Conservation (phyloP, 768 basidiomycete genomes). For the Tricholoma flavovirens region DNA sequence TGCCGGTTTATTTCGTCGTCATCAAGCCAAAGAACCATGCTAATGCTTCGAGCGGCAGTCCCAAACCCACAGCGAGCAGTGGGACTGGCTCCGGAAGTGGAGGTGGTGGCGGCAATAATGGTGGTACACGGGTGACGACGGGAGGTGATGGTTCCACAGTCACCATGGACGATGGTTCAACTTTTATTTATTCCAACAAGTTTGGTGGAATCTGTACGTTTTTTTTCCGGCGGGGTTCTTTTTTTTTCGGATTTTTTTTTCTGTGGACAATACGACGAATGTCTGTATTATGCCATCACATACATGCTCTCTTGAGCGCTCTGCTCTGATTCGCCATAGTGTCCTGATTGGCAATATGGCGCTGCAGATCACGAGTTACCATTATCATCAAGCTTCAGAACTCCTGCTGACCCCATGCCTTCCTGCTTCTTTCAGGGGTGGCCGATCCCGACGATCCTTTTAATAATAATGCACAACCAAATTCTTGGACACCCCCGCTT, state of each 20-base stretch:
- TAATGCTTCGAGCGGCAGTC: neutral
- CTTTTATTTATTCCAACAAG: slow-evolving; percentile 70
- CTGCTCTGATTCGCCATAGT: too few relatives aligned
- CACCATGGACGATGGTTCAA: slow-evolving; percentile 58
- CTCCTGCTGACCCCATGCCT: slow-evolving; percentile 5
- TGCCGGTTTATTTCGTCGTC: slow-evolving; percentile 55
- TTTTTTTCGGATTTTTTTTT: neutral
- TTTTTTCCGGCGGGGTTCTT: neutral
- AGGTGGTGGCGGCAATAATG: neutral
- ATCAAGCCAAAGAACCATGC: slow-evolving; percentile 34
- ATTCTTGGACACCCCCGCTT: slow-evolving; percentile 77
- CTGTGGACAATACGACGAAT: neutral
- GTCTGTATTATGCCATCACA: neutral
- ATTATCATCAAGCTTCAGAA: neutral
- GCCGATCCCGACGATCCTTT: slow-evolving; percentile 67
- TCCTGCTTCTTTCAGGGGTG: slow-evolving; percentile 39
- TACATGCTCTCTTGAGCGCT: neutral
- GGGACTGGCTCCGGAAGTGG: neutral
- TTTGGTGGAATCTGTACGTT: slow-evolving; percentile 72
- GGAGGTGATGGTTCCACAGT: slow-evolving; percentile 71
- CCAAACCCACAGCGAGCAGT: neutral
- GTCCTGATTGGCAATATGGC: neutral
- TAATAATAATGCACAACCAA: slow-evolving; percentile 67
- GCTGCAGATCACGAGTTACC: neutral
- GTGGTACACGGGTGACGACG: slow-evolving; percentile 22